Evolutionary conservation across 371 early-diverging fungal species (phyloP).

Genomic region (Syncephalastrum monosporum): DNA sequence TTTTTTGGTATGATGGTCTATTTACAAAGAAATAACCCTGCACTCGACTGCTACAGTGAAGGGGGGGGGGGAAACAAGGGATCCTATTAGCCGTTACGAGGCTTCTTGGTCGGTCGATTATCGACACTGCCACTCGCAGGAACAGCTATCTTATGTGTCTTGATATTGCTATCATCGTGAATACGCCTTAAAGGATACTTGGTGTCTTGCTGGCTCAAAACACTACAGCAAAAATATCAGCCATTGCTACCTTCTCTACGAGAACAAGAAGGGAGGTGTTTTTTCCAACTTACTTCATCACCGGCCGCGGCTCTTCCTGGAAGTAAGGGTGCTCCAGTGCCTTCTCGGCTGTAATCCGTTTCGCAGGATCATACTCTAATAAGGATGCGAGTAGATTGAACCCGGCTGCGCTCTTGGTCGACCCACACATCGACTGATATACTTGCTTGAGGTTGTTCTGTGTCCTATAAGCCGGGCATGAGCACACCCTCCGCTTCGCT

Average conservation of each 20-base stretch:
- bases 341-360: no score
- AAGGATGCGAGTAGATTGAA: slow-evolving; percentile 77
- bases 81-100: no score
- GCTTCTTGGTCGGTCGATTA: no score
- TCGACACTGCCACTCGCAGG: neutral
- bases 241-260: no score
- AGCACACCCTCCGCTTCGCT: neutral
- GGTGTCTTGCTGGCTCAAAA: slow-evolving; percentile 55
- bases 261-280: no score
- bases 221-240: slow-evolving; percentile 26
- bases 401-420: slow-evolving; percentile 60
- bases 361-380: slow-evolving; percentile 79
- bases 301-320: slow-evolving; percentile 82
- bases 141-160: slow-evolving; percentile 35
- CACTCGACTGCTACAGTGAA: no score
- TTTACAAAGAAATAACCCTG: no score
- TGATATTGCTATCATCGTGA: slow-evolving; percentile 67
- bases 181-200: slow-evolving; percentile 66
- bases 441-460: slow-evolving; percentile 43
- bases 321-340: slow-evolving; percentile 61
- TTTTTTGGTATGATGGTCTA: no score
- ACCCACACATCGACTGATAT: slow-evolving; percentile 45
- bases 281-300: slow-evolving; percentile 59
- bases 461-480: slow-evolving; percentile 30
- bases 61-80: no score